Percentiles rank a stretch among this genome's conserved stretches.
These are phyloP conservation scores for Kalanchoe fedtschenkoi DNA, from an alignment of 164 flowering plant species.

Conservation along the genomic window DNA sequence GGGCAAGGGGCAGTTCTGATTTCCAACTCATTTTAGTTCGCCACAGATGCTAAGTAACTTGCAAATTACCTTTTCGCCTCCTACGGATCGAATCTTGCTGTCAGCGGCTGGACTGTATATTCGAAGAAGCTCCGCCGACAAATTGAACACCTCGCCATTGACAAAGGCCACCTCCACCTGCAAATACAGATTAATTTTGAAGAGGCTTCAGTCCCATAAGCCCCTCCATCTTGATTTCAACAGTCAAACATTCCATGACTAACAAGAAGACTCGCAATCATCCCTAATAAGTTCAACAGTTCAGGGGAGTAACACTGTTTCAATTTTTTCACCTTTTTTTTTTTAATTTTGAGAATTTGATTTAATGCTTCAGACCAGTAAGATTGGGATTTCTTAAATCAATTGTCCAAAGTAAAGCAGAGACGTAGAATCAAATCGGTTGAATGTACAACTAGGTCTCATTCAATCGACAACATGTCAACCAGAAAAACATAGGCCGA, in stretches of 20 bases:
- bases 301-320: too few relatives aligned
- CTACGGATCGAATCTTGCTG: conserved; percentile 62
- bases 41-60: background rate
- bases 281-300: too few relatives aligned
- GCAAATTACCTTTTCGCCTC: conserved; percentile 69
- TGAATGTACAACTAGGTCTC: background rate
- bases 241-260: too few relatives aligned
- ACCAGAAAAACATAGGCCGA: background rate
- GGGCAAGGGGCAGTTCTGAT: too few relatives aligned
- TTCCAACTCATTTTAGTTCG: too few relatives aligned
- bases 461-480: background rate
- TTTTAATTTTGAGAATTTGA: too few relatives aligned
- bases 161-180: conserved; percentile 70
- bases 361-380: background rate
- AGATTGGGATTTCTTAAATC: background rate
- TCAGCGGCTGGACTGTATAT: conserved; percentile 71
- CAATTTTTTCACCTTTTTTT: too few relatives aligned
- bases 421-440: background rate
- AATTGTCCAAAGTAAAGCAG: background rate
- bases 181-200: background rate
- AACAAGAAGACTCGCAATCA: too few relatives aligned
- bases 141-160: conserved; percentile 34
- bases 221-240: background rate
- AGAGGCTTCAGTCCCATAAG: background rate
- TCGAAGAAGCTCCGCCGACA: conserved; percentile 65